A percentile compares a stretch with the other conserved stretches of the same genome.
These are phyloP conservation scores for Fusarium robinianum DNA, from an alignment of 2,329 filamentous ascomycete species.

Conservation along the genomic window DNA sequence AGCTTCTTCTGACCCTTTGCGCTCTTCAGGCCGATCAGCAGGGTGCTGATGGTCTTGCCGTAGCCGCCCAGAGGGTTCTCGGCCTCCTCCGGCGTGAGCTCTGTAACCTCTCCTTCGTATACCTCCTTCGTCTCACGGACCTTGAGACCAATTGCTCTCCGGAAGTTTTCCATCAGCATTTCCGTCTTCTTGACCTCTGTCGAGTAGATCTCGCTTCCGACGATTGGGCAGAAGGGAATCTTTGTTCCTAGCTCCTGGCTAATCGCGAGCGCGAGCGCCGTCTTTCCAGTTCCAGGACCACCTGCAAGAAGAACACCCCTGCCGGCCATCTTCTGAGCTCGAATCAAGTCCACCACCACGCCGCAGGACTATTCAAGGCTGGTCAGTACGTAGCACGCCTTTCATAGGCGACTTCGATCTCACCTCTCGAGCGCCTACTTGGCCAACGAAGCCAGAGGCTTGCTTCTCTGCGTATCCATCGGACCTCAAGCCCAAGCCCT, in stretches of 20 bases:
- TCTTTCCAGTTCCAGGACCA: slow-evolving; percentile 96
- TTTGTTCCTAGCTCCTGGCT: slow-evolving; percentile 97
- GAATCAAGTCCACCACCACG: slow-evolving; percentile 93
- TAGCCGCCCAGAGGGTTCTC: slow-evolving; percentile 97
- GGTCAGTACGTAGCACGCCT: slow-evolving; percentile 20
- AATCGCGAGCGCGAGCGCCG: slow-evolving; percentile 90
- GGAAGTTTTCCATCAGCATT: slow-evolving; percentile 98
- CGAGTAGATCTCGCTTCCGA: slow-evolving; percentile 97
- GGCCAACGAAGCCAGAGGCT: slow-evolving; percentile 85
- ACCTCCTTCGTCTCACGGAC: slow-evolving; percentile 99
- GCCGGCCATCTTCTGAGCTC: slow-evolving; percentile 96
- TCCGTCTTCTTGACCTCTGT: slow-evolving; percentile 99
- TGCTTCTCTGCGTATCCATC: slow-evolving; percentile 86
- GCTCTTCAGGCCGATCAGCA: slow-evolving; percentile 93
- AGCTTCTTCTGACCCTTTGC: slow-evolving; percentile 98
- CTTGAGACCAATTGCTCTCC: slow-evolving; percentile 92
- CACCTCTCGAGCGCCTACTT: slow-evolving; percentile 86
- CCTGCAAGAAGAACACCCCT: slow-evolving; percentile 91
- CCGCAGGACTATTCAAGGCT: slow-evolving; percentile 74
- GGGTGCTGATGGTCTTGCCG: slow-evolving; percentile 94
- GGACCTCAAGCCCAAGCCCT: slow-evolving; percentile 81
- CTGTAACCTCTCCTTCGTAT: slow-evolving; percentile 97
- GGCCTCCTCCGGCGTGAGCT: slow-evolving; percentile 95
- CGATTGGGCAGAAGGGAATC: slow-evolving; percentile 97
- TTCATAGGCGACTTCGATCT: slow-evolving; percentile 24